Conservation (phyloP, 1,284 basidiomycete genomes). For the Testicularia cyperi region DNA sequence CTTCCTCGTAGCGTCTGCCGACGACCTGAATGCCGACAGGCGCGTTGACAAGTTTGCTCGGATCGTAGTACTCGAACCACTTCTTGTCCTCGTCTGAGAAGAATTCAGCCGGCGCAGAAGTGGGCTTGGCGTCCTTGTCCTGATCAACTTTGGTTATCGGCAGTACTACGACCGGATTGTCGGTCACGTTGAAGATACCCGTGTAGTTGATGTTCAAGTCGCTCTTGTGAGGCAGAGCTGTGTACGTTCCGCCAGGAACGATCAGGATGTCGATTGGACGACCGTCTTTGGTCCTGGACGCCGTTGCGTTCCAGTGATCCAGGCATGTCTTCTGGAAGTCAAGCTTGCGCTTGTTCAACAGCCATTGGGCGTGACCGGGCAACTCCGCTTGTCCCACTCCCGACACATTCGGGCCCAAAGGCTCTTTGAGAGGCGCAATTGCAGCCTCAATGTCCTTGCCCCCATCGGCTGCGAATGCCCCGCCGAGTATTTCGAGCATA, state of each 20-base stretch:
- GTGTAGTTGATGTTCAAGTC: slow-evolving; percentile 60
- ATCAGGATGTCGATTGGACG: slow-evolving; percentile 69
- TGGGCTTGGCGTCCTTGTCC: slow-evolving; percentile 66
- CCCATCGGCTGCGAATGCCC: slow-evolving; percentile 42
- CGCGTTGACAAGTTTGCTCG: slow-evolving; percentile 65
- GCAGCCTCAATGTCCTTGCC: slow-evolving; percentile 44
- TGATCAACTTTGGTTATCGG: slow-evolving; percentile 63
- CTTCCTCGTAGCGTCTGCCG: slow-evolving; percentile 72
- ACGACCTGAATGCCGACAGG: slow-evolving; percentile 74
- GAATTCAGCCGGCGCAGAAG: slow-evolving; percentile 58
- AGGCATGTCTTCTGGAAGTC: slow-evolving; percentile 65
- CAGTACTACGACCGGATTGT: slow-evolving; percentile 70
- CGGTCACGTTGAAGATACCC: slow-evolving; percentile 68
- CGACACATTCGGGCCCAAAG: slow-evolving; percentile 19
- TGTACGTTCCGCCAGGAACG: slow-evolving; percentile 65
- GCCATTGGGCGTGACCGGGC: slow-evolving; percentile 67
- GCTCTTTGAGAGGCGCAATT: slow-evolving; percentile 47
- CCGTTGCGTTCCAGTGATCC: slow-evolving; percentile 66
- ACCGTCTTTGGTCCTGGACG: slow-evolving; percentile 64
- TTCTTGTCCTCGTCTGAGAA: slow-evolving; percentile 45
- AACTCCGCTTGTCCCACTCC: slow-evolving; percentile 11
- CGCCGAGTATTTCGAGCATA: slow-evolving; percentile 52
- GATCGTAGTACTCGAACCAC: slow-evolving; percentile 42
- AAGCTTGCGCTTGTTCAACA: slow-evolving; percentile 61
- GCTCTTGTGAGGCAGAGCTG: slow-evolving; percentile 65